Evolutionary conservation across 2,329 filamentous ascomycete genomes (phyloP).

Genomic region (Truncatella angustata): DNA sequence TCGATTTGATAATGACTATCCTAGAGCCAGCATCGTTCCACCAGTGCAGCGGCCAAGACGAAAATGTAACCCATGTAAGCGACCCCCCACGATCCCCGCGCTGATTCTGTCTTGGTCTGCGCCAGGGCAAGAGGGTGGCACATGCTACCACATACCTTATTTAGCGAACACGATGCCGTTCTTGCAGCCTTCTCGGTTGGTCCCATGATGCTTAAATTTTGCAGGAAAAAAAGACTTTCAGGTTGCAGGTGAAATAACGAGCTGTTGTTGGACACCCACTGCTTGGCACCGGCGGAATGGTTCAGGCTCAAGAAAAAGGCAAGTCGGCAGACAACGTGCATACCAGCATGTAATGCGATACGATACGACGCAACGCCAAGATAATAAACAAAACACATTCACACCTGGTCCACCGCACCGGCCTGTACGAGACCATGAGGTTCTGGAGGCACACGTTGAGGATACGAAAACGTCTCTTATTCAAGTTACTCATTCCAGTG

Average conservation of each 20-base stretch:
- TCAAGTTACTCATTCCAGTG: no score
- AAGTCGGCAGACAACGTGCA: no score
- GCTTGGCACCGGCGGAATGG: constrained; percentile 3
- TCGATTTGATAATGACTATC: not conserved
- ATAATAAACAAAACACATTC: no score
- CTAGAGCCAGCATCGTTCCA: not conserved
- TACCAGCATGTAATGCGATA: no score
- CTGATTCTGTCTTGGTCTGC: not conserved
- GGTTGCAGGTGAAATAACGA: no score
- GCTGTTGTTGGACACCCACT: not conserved
- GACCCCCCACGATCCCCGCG: not conserved
- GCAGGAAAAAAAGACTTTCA: no score
- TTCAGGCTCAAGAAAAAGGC: no score
- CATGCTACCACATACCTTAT: not conserved
- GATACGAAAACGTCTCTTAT: no score
- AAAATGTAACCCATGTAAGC: not conserved
- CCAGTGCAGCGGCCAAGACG: not conserved
- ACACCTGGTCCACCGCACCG: no score
- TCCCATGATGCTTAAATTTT: not conserved
- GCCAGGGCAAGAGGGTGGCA: not conserved
- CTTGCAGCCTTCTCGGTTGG: not conserved
- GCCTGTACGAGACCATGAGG: no score
- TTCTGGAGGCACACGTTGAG: no score
- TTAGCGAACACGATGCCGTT: not conserved
- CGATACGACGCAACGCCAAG: no score